Conservation (phyloP, 2,329 filamentous ascomycete genomes). For the Fusarium drepaniforme region DNA sequence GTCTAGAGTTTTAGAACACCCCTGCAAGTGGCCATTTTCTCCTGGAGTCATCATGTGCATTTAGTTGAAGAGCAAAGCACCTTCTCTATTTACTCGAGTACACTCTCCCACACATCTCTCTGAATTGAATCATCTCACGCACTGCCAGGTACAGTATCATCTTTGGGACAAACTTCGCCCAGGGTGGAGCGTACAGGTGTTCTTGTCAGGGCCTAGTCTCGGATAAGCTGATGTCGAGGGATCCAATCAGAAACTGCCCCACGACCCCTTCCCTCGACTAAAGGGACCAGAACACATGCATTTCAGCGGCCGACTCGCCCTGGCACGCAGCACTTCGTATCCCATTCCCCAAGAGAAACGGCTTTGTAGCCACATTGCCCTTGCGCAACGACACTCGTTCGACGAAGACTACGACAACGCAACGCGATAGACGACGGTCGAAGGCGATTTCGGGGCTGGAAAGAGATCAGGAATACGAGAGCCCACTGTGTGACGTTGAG, state of each 20-base stretch:
- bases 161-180: constrained; percentile 16
- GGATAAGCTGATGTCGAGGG: constrained; percentile 10
- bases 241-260: constrained; percentile 35
- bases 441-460: background rate
- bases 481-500: constrained; percentile 5
- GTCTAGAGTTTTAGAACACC: background rate
- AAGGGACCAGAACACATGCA: constrained; percentile 34
- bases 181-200: constrained; percentile 22
- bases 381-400: constrained; percentile 22
- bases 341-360: constrained; percentile 33
- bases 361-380: constrained; percentile 38
- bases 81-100: background rate
- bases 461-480: background rate
- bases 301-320: constrained; percentile 30
- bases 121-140: constrained; percentile 9
- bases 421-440: constrained; percentile 10
- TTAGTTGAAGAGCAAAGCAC: background rate
- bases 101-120: background rate
- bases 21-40: background rate
- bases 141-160: constrained; percentile 8
- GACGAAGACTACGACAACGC: constrained; percentile 14
- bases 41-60: background rate
- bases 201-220: constrained; percentile 19
- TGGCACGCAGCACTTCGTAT: constrained; percentile 40
- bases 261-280: constrained; percentile 32